phyloP scores from a whole-genome alignment of 345 rosid species.

The Orychophragmus violaceus region DNA sequence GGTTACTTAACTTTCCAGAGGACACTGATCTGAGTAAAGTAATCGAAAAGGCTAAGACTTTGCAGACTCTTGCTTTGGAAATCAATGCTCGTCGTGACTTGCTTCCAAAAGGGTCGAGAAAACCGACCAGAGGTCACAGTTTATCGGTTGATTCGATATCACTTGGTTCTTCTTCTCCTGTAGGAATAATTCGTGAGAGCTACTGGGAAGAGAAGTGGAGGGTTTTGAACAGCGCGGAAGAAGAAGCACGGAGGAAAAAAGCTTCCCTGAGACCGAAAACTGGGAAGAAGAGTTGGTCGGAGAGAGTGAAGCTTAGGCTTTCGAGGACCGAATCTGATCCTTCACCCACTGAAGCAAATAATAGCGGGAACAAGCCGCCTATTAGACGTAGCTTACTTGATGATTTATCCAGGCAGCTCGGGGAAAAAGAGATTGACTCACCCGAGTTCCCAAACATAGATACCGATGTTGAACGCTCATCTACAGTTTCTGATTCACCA shows the following conservation, averaged over 20 bases:
- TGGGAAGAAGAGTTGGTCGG: slow-evolving; percentile 72
- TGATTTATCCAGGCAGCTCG: slow-evolving; percentile 64
- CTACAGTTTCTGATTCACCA: slow-evolving; percentile 49
- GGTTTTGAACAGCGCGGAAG: slow-evolving; percentile 55
- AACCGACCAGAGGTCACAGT: slow-evolving; percentile 42
- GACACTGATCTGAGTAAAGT: slow-evolving; percentile 53
- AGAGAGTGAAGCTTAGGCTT: slow-evolving; percentile 47
- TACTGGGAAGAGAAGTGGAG: slow-evolving; percentile 99
- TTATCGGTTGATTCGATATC: slow-evolving; percentile 50
- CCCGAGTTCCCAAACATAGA: neutral
- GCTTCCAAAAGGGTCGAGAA: slow-evolving; percentile 31
- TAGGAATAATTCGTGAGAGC: slow-evolving; percentile 58
- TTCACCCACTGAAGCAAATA: slow-evolving; percentile 36
- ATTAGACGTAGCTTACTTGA: slow-evolving; percentile 61
- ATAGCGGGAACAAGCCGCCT: slow-evolving; percentile 29
- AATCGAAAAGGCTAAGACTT: slow-evolving; percentile 60
- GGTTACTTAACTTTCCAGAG: slow-evolving; percentile 75
- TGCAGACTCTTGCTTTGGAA: slow-evolving; percentile 58
- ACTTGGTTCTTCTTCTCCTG: slow-evolving; percentile 58
- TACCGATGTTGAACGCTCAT: slow-evolving; percentile 33
- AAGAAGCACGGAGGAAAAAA: slow-evolving; percentile 30
- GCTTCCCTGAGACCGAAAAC: slow-evolving; percentile 32
- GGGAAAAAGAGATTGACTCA: slow-evolving; percentile 14
- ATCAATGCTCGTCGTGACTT: slow-evolving; percentile 28
- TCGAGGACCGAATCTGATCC: slow-evolving; percentile 74